Conservation (phyloP, 371 early-diverging fungal species). For the Mortierella sp. region DNA sequence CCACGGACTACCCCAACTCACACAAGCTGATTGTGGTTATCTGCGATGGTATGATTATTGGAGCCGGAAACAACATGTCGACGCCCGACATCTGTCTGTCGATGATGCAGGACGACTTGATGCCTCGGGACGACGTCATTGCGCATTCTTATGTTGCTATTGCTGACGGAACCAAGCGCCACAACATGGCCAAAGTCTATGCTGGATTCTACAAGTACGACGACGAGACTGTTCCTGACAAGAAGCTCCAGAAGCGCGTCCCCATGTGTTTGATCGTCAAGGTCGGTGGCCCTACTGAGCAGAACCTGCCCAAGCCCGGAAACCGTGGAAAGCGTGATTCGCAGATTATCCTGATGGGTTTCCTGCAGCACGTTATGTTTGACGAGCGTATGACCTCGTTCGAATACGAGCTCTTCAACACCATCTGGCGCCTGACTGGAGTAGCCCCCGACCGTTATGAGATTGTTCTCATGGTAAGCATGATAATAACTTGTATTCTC, state of each 20-base stretch:
- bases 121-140: slow-evolving; percentile 73
- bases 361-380: slow-evolving; percentile 94
- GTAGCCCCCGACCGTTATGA: slow-evolving; percentile 90
- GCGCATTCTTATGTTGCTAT: slow-evolving; percentile 93
- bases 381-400: slow-evolving; percentile 96
- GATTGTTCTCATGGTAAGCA: slow-evolving; percentile 91
- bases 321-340: slow-evolving; percentile 99
- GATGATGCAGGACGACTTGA: slow-evolving; percentile 86
- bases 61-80: slow-evolving; percentile 80
- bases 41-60: slow-evolving; percentile 89
- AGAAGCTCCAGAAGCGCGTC: slow-evolving; percentile 69
- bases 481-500: not conserved
- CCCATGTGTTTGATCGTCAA: slow-evolving; percentile 95
- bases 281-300: slow-evolving; percentile 89
- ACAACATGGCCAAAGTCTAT: slow-evolving; percentile 97
- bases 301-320: slow-evolving; percentile 80
- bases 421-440: slow-evolving; percentile 85
- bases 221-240: slow-evolving; percentile 64
- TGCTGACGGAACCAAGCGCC: slow-evolving; percentile 91
- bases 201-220: slow-evolving; percentile 88
- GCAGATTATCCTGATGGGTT: slow-evolving; percentile 97
- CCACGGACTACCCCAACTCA: slow-evolving; percentile 91
- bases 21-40: slow-evolving; percentile 94
- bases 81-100: slow-evolving; percentile 87
- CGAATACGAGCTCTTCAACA: slow-evolving; percentile 94